Base-by-base conservation (phyloP, 2,329 filamentous ascomycete species). In the Chaetomium sp. region DNA sequence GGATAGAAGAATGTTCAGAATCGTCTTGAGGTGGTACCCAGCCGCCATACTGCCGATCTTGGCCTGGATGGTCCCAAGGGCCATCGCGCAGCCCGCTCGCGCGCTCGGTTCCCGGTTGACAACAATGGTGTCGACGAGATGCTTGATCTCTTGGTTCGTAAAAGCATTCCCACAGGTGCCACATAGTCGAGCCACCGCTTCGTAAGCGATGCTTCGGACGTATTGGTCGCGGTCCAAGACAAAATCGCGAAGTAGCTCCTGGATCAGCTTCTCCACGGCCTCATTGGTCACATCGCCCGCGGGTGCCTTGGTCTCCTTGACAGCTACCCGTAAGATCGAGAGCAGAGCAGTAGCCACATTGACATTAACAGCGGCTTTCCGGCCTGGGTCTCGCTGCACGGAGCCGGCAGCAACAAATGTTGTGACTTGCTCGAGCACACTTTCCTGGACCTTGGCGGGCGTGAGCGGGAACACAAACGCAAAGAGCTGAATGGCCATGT, bases 41-140 rank as follows among this genome's bases (percentile, higher is more conserved):
- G 94, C 94, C 52, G 94, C 94, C 91, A 99, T 97, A 55, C 94
- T 92, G 55, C 94, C 95, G 37, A 99, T 88, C 69, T 96, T 91
- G 14, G 90, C 88, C 72, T 99, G 91, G 51, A 99, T 97, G 55
- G 87, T 88, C 7, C 94, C 94, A 35, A 99, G 75, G 10, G 94
- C 91, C 76, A 95, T 89, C 12, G 95, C 94, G 71, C 92, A 99
- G 9, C 94, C 94, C 45, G 95, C 91, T 68, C 94, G 85, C 40
- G 91, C 91, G 69, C 89, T 92, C 0, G 94, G 94, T 69, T 99
- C 94, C 53, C 92, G 82, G 70, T 99, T 96, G 45, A 86, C 82
- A 5, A 99, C 91, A 60, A 99, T 96, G 1, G 88, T 95, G 66
- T 99, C 92, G 44, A 97, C 87, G 8, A 99, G 79, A 67, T 87